Conservation (phyloP, 164 flowering plant genomes). For the Nymphaea colorata region DNA sequence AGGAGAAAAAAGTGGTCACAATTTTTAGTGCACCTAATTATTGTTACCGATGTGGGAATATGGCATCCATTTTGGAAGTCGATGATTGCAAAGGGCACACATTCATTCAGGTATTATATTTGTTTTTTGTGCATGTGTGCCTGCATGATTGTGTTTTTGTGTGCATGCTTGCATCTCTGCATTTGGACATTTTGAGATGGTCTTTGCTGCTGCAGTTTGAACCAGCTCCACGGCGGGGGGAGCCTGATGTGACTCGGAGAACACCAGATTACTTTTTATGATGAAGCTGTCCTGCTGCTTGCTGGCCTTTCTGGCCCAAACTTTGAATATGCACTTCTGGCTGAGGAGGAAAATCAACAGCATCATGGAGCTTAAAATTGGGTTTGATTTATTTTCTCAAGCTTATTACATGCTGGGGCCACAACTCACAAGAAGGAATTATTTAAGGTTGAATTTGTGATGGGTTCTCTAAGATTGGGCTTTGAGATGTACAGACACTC, state of each 20-base stretch:
- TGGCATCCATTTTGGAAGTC: slow-evolving; percentile 96
- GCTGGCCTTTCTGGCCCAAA: slow-evolving; percentile 13
- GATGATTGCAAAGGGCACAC: slow-evolving; percentile 94
- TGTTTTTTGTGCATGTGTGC: too few species aligned
- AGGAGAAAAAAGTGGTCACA: slow-evolving; percentile 98
- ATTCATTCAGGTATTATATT: slow-evolving; percentile 65
- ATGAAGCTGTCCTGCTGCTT: slow-evolving; percentile 12
- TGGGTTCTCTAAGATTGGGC: slow-evolving; percentile 10
- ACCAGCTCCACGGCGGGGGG: slow-evolving; percentile 98
- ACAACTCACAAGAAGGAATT: slow-evolving; percentile 1
- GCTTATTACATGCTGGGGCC: slow-evolving; percentile 12
- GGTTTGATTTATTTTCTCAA: slow-evolving; percentile 14
- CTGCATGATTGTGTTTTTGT: too few species aligned
- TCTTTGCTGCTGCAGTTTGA: slow-evolving; percentile 49
- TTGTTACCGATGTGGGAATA: slow-evolving; percentile 96
- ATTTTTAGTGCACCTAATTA: slow-evolving; percentile 97
- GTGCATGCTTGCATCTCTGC: too few species aligned
- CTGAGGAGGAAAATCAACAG: slow-evolving; percentile 3
- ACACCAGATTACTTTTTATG: slow-evolving; percentile 93
- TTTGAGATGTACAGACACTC: slow-evolving; percentile 7
- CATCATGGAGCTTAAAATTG: slow-evolving; percentile 6
- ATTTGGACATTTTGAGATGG: too few species aligned
- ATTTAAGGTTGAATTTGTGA: slow-evolving; percentile 17
- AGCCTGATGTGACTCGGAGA: slow-evolving; percentile 94
- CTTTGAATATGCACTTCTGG: slow-evolving; percentile 10